Evolutionary conservation across 2,329 filamentous ascomycete species (phyloP).

Genomic region (Alternaria viburni): DNA sequence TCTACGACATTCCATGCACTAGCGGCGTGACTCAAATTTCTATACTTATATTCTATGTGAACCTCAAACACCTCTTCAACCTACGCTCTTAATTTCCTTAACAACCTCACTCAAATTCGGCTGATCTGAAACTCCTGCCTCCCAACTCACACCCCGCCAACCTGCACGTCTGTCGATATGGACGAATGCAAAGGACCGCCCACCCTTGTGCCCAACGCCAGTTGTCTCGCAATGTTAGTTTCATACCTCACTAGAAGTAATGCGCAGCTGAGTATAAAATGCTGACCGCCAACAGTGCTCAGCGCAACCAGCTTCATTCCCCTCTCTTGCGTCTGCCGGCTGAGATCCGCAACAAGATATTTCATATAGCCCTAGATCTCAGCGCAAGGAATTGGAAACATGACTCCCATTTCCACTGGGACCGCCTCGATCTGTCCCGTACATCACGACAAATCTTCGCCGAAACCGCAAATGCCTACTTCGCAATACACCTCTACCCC

Average conservation of each 20-base stretch:
- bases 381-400: neutral
- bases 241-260: neutral
- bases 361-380: neutral
- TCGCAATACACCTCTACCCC: neutral
- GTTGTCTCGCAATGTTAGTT: neutral
- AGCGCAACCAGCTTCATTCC: neutral
- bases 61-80: neutral
- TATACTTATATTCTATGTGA: fast-evolving
- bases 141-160: neutral
- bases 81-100: neutral
- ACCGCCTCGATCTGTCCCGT: neutral
- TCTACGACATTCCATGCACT: neutral
- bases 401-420: neutral
- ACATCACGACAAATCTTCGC: neutral
- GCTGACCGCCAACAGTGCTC: neutral
- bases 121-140: neutral
- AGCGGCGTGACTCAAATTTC: neutral
- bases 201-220: neutral
- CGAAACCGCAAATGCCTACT: neutral
- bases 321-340: neutral
- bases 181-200: neutral
- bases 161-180: neutral
- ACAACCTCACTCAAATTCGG: neutral
- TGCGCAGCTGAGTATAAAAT: neutral
- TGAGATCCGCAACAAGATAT: neutral